Evolutionary conservation across 345 rosid species (phyloP).

Genomic region (Psidium friedrichsthalianum): DNA sequence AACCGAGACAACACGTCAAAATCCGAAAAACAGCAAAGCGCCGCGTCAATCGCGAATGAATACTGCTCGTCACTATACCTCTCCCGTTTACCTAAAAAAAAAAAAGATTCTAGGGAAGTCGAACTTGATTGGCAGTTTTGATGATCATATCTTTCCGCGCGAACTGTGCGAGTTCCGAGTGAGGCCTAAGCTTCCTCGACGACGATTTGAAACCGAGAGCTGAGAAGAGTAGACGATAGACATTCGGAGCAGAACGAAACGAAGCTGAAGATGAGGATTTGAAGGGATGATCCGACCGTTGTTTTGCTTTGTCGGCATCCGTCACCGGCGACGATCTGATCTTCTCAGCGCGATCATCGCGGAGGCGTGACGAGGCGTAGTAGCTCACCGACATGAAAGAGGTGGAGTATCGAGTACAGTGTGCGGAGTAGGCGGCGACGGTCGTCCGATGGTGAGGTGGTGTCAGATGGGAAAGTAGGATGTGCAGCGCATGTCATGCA

Average conservation of each 20-base stretch:
- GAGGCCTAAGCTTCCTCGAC: no score
- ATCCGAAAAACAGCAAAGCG: not conserved
- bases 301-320: not conserved
- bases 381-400: not conserved
- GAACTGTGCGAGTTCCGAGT: no score
- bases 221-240: not conserved
- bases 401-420: not conserved
- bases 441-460: not conserved
- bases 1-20: not conserved
- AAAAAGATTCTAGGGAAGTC: no score
- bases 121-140: no score
- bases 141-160: no score
- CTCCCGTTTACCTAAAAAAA: no score
- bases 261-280: not conserved
- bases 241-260: not conserved
- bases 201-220: no score
- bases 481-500: not conserved
- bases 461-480: no score
- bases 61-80: no score
- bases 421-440: not conserved
- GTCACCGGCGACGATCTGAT: not conserved
- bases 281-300: not conserved
- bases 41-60: no score
- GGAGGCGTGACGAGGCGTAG: not conserved
- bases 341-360: not conserved